Base-by-base conservation (phyloP, 495 filamentous ascomycete genomes). In the Chaetomidium leptoderma region DNA sequence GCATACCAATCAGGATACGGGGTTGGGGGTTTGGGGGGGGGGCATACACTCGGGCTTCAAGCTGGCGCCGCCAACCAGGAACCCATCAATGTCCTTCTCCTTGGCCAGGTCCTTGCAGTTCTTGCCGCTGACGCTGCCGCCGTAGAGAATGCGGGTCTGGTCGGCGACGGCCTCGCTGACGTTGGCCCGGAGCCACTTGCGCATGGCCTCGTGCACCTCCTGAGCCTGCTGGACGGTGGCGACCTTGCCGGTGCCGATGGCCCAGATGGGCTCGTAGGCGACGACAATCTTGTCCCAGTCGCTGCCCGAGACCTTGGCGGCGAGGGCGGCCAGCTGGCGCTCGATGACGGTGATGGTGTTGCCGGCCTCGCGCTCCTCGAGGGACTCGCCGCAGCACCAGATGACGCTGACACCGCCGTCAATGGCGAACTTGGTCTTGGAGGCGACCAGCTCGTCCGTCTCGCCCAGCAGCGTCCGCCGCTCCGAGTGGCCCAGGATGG, bases 201-300 rank as follows among this genome's bases (percentile, higher is more conserved):
- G 89, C 74, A 98, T 95, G 59, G 86, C 91, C 47, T 83, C 86
- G 76, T 98, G 93, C 57, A 93, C 91, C 74, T 97, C 91, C 79
- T 96, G 91, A 55, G 91, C 91, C 78, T 97, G 91, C 78, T 90
- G 79, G 43, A 89, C 92, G 50, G 85, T 91, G 65, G 93, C 93
- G 58, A 97, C 93, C 79, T 96, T 97, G 68, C 93, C 93, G 60
- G 93, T 97, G 59, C 95, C 93, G 68, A 97, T 97, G 64, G 92
- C 95, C 92, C 93, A 98, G 78, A 98, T 92, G 64, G 93, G 93
- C 82, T 98, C 95, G 73, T 98, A 98, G 65, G 93, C 95, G 66
- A 98, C 83, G 72, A 97, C 92, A 64, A 98, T 84, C 77, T 93
- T 95, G 53, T 74, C 79, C 93, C 93, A 98, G 74, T 96, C 86